Evolutionary conservation across 805 yeast genomes (phyloP).

Genomic region (Starmerella stellata): DNA sequence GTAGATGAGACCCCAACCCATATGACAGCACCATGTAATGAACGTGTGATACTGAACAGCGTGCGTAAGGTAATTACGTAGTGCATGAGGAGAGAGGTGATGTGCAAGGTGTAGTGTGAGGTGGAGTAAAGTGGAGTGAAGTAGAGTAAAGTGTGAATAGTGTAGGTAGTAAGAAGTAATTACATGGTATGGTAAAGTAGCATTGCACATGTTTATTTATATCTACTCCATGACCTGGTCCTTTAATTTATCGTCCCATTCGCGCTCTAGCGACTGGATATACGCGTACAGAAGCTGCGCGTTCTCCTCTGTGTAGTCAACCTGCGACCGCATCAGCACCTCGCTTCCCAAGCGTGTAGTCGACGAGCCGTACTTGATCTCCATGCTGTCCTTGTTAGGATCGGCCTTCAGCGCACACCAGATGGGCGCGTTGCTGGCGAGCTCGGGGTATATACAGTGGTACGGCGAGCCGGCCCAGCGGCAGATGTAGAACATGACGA

Average conservation of each 20-base stretch:
- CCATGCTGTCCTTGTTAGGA: slow-evolving; percentile 31
- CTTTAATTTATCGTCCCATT: slow-evolving; percentile 61
- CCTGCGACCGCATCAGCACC: slow-evolving; percentile 31
- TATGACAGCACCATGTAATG: no score
- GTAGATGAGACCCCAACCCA: no score
- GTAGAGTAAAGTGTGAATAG: no score
- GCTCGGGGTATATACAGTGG: slow-evolving; percentile 77
- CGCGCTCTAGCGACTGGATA: slow-evolving; percentile 35
- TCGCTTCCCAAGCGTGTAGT: slow-evolving; percentile 47
- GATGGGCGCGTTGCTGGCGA: slow-evolving; percentile 75
- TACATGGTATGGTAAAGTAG: no score
- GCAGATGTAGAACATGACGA: slow-evolving; percentile 63
- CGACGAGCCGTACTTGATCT: slow-evolving; percentile 56
- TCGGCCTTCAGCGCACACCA: slow-evolving; percentile 41
- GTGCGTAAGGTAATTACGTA: no score
- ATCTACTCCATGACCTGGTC: slow-evolving; percentile 43
- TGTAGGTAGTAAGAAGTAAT: no score
- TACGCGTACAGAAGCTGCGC: slow-evolving; percentile 48
- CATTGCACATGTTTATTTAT: no score
- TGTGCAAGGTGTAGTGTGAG: no score
- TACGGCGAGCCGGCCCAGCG: slow-evolving; percentile 68
- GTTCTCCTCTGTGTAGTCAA: slow-evolving; percentile 28
- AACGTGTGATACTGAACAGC: no score
- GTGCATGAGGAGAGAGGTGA: no score
- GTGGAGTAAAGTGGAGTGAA: no score